Base-by-base conservation (phyloP, 2,329 filamentous ascomycete genomes). In the Aspergillus sp. region DNA sequence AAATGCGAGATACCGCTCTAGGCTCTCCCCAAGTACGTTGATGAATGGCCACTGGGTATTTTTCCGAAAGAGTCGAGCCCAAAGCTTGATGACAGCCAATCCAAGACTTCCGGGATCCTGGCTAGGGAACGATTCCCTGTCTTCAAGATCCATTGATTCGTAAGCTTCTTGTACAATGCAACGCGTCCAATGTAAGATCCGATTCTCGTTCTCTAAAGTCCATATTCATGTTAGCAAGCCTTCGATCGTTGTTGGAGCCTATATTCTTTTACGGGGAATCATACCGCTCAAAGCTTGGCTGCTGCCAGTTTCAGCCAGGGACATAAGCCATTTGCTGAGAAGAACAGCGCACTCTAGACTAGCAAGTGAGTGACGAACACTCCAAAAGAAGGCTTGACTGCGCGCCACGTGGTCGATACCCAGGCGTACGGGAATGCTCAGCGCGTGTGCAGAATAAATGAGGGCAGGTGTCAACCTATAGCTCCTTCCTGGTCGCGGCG, bases 381-480 rank as follows among this genome's bases (percentile, higher is more conserved):
- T 76, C 75, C 75, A 76, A 57, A 73, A 75, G 48, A 76, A 72
- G 3, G 73, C 71, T 58, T 76, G 74, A 36, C 71, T 76, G 21
- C 70, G 68, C 2, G 72, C 74, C 47, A 77, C 71, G 47, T 74
- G 72, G 25, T 76, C 72, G 41, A 77, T 74, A 0, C 74, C 74
- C 21, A 77, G 60, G 8, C 73, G 68, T 3, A 76, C 72, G 1
- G 74, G 74, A 69, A 89, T 87, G 3, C 87, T 88, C 38, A 91
- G 76, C 0, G 88, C 87, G 69, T 90, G 88, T 28, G 88, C 85
- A 1, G 87, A 86, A 67, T 91, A 88, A 28, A 89, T 82, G 0
- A 90, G 84, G 1, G 88, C 88, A 49, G 87, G 80, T 36, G 85
- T 86, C 23, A 90, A 80, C 32, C 85, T 83, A 19, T 83, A 77